Evolutionary conservation across 73 alveolate genomes (phyloP).

Genomic region (Tetrahymena malaccensis): DNA sequence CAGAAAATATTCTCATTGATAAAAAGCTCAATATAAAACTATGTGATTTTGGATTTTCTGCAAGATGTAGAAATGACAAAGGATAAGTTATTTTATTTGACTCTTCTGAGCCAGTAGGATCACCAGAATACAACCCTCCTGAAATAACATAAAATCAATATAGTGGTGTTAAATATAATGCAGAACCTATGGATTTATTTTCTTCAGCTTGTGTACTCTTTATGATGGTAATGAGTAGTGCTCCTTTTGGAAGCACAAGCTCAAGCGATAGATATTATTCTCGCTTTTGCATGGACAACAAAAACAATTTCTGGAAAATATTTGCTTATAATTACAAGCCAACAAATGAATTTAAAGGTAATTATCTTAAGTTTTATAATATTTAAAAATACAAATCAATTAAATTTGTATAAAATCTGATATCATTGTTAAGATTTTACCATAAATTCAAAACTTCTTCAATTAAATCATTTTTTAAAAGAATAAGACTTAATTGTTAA

Average conservation of each 20-base stretch:
- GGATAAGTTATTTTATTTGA: constrained; percentile 16
- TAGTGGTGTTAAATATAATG: constrained; percentile 4
- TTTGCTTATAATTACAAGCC: not conserved
- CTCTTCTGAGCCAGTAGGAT: constrained; percentile 11
- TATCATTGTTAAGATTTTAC: no score
- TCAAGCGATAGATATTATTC: constrained; percentile 16
- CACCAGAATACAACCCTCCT: constrained; percentile 45
- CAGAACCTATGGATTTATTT: constrained; percentile 28
- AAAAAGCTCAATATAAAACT: constrained; percentile 21
- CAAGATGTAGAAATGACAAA: constrained; percentile 18
- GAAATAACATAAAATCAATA: constrained; percentile 8
- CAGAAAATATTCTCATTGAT: constrained; percentile 36
- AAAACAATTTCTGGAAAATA: constrained; percentile 15
- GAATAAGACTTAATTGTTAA: no score
- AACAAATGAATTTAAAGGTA: not conserved
- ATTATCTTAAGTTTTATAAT: not conserved
- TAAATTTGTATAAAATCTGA: no score
- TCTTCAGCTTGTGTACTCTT: constrained; percentile 33
- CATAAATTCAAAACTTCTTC: no score
- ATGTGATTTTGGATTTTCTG: constrained; percentile 38
- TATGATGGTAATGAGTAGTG: constrained; percentile 37
- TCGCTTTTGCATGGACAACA: constrained; percentile 2
- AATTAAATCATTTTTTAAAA: no score
- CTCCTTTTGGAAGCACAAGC: constrained; percentile 29
- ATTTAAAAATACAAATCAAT: no score